phyloP scores from a whole-genome alignment of 202 grass and related monocot genomes.

The Dendrocalamus latiflorus region DNA sequence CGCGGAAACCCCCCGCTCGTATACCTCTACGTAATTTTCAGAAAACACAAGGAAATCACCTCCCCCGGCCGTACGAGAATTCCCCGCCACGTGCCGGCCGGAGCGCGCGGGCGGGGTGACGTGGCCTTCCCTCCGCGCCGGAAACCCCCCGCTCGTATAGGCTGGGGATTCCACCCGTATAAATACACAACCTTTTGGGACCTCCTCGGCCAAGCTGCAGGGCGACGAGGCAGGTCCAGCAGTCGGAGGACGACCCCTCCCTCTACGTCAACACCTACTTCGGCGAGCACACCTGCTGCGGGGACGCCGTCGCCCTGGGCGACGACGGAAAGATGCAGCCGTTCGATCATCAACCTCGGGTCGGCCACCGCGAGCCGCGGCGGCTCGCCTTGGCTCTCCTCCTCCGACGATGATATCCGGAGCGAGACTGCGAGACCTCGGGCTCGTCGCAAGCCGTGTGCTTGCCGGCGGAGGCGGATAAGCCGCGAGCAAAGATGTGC shows the following conservation, averaged over 20 bases:
- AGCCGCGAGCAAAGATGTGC: not conserved
- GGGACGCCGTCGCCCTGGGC: not conserved
- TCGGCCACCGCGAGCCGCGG: not conserved
- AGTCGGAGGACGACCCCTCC: constrained; percentile 38
- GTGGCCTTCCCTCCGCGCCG: too few species aligned
- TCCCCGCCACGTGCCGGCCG: too few species aligned
- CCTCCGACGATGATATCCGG: too few species aligned
- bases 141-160: too few species aligned
- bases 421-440: too few species aligned
- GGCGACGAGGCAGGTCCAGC: constrained; percentile 55
- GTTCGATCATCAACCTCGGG: constrained; percentile 37
- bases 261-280: constrained; percentile 56
- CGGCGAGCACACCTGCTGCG: constrained; percentile 52
- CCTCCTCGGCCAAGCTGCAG: not conserved
- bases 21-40: too few species aligned
- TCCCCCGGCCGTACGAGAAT: too few species aligned
- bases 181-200: too few species aligned
- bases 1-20: too few species aligned
- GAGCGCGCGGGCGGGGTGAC: too few species aligned
- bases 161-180: too few species aligned
- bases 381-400: not conserved
- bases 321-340: not conserved
- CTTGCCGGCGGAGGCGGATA: not conserved
- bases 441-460: not conserved
- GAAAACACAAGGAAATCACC: too few species aligned